Percentiles rank a stretch among this genome's conserved stretches.
Evolutionary conservation across 495 filamentous ascomycete genomes (phyloP).

Genomic region (Tuber borchii): DNA sequence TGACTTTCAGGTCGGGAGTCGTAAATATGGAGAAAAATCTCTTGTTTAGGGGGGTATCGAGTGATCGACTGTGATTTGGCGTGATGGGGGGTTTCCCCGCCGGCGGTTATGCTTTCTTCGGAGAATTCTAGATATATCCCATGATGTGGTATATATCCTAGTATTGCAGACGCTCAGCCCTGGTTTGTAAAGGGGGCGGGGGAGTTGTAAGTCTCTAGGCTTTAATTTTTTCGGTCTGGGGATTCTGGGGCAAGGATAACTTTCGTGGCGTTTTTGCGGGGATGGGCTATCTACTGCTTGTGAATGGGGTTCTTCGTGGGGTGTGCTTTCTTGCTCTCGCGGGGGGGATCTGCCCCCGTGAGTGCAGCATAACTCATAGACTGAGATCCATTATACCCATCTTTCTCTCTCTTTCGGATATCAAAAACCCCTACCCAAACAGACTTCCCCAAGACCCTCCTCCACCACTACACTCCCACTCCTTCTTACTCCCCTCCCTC

Average conservation of each 20-base stretch:
- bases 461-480: conserved; percentile 41
- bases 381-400: no score
- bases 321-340: not conserved
- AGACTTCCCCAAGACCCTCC: conserved; percentile 45
- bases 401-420: not conserved
- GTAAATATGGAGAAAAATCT: no score
- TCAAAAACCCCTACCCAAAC: conserved; percentile 44
- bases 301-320: not conserved
- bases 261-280: not conserved
- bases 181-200: not conserved
- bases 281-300: not conserved
- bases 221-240: not conserved
- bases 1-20: not conserved
- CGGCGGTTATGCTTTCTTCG: not conserved
- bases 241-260: no score
- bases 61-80: not conserved
- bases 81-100: not conserved
- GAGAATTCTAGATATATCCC: not conserved
- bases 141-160: not conserved
- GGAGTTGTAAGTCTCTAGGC: not conserved
- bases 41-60: not conserved
- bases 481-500: conserved; percentile 43
- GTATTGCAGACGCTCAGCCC: not conserved
- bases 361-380: not conserved
- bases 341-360: not conserved